A percentile compares a stretch with the other conserved stretches of the same genome.
Conservation (phyloP, 352 stramenopile genomes). For the Phytophthora megakarya region DNA sequence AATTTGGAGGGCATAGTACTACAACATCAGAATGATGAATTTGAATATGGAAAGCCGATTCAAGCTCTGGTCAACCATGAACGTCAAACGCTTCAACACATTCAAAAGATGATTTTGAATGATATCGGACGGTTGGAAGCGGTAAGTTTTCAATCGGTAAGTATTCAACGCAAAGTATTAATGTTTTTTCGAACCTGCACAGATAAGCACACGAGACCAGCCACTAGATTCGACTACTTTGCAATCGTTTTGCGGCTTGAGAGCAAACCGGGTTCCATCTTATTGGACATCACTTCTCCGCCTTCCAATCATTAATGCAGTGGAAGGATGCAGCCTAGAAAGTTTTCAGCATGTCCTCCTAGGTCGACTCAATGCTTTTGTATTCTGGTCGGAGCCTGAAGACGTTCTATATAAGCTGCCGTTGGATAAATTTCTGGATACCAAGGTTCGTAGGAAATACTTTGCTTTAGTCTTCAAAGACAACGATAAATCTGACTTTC, state of each 20-base stretch:
- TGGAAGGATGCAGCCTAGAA: conserved; percentile 23
- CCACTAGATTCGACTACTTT: conserved; percentile 13
- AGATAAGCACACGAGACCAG: conserved; percentile 12
- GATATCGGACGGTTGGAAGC: conserved; percentile 34
- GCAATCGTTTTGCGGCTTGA: conserved; percentile 8
- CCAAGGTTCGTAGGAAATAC: conserved; percentile 32
- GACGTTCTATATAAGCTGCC: conserved; percentile 32
- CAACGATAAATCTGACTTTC: not conserved
- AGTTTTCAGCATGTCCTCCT: conserved; percentile 44
- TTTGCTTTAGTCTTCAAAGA: not conserved
- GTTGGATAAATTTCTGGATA: conserved; percentile 51
- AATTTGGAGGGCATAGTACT: conserved; percentile 4
- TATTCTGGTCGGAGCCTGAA: conserved; percentile 34
- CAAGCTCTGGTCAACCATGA: conserved; percentile 33
- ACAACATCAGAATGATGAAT: not conserved
- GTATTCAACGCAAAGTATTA: not conserved
- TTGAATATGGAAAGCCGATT: conserved; percentile 42
- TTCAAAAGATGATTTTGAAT: conserved; percentile 15
- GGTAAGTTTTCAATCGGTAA: conserved; percentile 18
- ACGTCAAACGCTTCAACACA: conserved; percentile 18
- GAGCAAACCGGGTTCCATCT: not conserved
- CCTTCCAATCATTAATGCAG: not conserved
- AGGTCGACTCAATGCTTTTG: conserved; percentile 45
- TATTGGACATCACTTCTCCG: conserved; percentile 19
- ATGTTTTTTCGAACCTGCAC: not conserved